phyloP scores from a whole-genome alignment of 2,329 filamentous ascomycete species.

The Nigrograna mackinnonii region DNA sequence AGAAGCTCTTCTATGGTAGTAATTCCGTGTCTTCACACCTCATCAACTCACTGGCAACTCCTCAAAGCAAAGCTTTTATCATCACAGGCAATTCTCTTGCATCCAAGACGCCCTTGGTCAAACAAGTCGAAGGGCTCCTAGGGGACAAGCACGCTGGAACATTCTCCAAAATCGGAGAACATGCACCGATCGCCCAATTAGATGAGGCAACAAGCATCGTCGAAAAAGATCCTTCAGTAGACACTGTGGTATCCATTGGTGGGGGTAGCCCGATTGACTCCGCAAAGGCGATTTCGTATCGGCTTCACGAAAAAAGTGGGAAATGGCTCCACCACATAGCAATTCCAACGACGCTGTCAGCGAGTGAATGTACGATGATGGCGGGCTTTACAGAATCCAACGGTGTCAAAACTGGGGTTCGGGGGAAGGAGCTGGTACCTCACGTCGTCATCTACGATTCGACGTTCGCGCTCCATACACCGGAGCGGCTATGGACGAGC shows the following conservation, averaged over 20 bases:
- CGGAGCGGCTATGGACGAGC: slow-evolving; percentile 52
- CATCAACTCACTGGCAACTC: slow-evolving; percentile 46
- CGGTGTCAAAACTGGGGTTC: slow-evolving; percentile 55
- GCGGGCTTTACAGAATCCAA: slow-evolving; percentile 56
- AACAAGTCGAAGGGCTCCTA: slow-evolving; percentile 54
- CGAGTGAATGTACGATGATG: slow-evolving; percentile 58
- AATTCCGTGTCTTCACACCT: slow-evolving; percentile 53
- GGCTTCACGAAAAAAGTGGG: slow-evolving; percentile 35
- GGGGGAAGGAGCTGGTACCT: slow-evolving; percentile 46
- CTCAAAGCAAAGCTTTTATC: slow-evolving; percentile 59
- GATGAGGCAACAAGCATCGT: slow-evolving; percentile 56
- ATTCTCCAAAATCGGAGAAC: slow-evolving; percentile 58
- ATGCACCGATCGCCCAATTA: slow-evolving; percentile 58
- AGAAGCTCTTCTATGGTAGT: slow-evolving; percentile 55
- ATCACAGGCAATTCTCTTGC: slow-evolving; percentile 59
- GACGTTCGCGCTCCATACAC: slow-evolving; percentile 55
- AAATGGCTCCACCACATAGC: slow-evolving; percentile 42
- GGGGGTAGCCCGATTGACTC: slow-evolving; percentile 60
- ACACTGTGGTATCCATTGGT: slow-evolving; percentile 60
- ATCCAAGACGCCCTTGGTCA: slow-evolving; percentile 57
- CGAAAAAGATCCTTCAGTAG: slow-evolving; percentile 48
- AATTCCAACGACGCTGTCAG: slow-evolving; percentile 47
- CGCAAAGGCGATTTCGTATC: slow-evolving; percentile 42
- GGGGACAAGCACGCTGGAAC: slow-evolving; percentile 55
- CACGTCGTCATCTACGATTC: slow-evolving; percentile 59